Evolutionary conservation across 2,329 filamentous ascomycete genomes (phyloP).

Genomic region (Aspergillus transmontanensis): DNA sequence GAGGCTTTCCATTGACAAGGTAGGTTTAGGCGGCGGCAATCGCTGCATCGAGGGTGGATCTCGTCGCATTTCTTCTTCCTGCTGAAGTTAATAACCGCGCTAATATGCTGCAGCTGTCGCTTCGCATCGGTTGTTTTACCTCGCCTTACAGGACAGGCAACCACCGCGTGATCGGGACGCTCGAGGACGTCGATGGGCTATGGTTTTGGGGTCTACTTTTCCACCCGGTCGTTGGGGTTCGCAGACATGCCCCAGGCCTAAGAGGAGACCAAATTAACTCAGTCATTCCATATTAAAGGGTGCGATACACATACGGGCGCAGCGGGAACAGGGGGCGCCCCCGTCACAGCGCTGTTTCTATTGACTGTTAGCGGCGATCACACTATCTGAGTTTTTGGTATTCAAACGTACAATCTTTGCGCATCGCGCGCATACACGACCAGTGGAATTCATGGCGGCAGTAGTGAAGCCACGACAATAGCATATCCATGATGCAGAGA

Average conservation of each 20-base stretch:
- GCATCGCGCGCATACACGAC: background rate
- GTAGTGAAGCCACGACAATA: background rate
- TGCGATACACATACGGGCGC: slow-evolving; percentile 21
- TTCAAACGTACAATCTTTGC: background rate
- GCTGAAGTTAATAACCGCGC: background rate
- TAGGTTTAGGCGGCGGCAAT: slow-evolving; percentile 30
- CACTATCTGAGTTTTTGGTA: background rate
- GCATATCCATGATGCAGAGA: background rate
- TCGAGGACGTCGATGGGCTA: slow-evolving; percentile 20
- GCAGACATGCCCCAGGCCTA: slow-evolving; percentile 28
- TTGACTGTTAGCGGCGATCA: background rate
- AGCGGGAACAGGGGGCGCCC: slow-evolving; percentile 27
- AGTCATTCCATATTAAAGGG: background rate
- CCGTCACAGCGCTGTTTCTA: slow-evolving; percentile 35
- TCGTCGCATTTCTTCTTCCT: slow-evolving; percentile 32
- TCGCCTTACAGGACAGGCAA: slow-evolving; percentile 30
- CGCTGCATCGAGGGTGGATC: slow-evolving; percentile 25
- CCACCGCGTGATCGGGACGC: slow-evolving; percentile 29
- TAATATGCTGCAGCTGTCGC: background rate
- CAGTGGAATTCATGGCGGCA: background rate
- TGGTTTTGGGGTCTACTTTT: background rate
- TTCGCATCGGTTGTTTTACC: slow-evolving; percentile 10
- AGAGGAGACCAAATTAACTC: background rate
- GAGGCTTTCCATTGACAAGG: slow-evolving; percentile 21
- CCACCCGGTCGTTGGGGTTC: slow-evolving; percentile 18